Evolutionary conservation across 768 basidiomycete genomes (phyloP), one percentile per base, ranked within the genome.

Genomic region (Mrakia frigida): DNA sequence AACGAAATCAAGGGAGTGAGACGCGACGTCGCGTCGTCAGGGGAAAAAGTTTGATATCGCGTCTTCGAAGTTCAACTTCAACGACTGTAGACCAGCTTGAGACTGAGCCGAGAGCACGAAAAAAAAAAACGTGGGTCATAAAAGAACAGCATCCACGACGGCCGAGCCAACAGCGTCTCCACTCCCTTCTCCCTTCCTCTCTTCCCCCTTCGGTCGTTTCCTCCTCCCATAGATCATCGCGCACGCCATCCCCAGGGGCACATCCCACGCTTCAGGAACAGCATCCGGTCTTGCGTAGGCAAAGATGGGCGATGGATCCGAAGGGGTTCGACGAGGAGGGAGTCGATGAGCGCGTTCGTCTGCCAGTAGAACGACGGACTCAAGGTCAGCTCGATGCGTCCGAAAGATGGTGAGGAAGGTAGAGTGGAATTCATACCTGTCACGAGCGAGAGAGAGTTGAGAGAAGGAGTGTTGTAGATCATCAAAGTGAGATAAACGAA

Each of bases 401-500:
- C 21, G 16, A 18, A n/a, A 71, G 31, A 25, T 13, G 7, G 25
- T 28, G 28, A 33, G 43, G 70, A 31, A 16, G 28, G 7, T 37
- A 41, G 35, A 37, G 21, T 39, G 41, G 21, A 31, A n/a, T 11
- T 5, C 72, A 25, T 31, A 83, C 83, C 82, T 50, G 82, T 81
- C 31, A 83, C 79, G 39, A 81, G 73, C 1, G 72, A 56, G 6
- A 79, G 46, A 6, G 81, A 82, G 39, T 78, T 65, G 56, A 83
- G 80, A 0, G 73, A 3, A 3, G 83, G 83, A 6, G 82, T 82
- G 56, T 76, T 63, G 74, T 79, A 81, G 6, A 79, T 78, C 76
- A 79, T 80, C 25, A 84, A 50, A 16, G 78, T 80, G 3, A 79
- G 77, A 56, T 84, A 84, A 18, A 73, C 59, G 52, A 78, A 78